These are phyloP conservation scores for Maudiozyma serrabonitensis DNA, from an alignment of 805 yeast species.

Conservation along the genomic window DNA sequence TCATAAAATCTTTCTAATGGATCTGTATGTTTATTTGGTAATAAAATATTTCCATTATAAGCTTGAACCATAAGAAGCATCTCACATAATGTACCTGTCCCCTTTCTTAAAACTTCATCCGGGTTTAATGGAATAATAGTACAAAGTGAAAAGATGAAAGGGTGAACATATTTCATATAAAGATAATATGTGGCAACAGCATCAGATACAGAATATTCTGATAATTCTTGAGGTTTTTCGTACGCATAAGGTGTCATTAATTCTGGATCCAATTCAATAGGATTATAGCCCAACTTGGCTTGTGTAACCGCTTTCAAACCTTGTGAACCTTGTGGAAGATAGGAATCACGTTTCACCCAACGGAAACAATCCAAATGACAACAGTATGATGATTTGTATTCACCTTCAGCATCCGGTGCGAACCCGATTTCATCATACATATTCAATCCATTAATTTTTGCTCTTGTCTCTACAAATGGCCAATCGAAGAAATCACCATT, in stretches of 20 bases:
- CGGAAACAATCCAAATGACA: conserved; percentile 95
- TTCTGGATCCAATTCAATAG: conserved; percentile 94
- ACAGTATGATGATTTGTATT: conserved; percentile 85
- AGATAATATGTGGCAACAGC: conserved; percentile 97
- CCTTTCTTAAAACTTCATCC: conserved; percentile 90
- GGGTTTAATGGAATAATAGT: conserved; percentile 94
- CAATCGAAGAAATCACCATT: conserved; percentile 99
- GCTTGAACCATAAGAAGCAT: conserved; percentile 97
- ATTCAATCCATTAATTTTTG: conserved; percentile 71
- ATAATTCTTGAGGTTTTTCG: conserved; percentile 81
- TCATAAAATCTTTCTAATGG: conserved; percentile 92
- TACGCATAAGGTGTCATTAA: conserved; percentile 96
- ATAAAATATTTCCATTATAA: conserved; percentile 58
- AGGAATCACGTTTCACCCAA: conserved; percentile 97
- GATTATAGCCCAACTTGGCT: conserved; percentile 90
- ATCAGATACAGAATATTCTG: conserved; percentile 97
- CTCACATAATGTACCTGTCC: conserved; percentile 97
- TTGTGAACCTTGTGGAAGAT: conserved; percentile 96
- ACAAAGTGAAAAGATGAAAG: conserved; percentile 90
- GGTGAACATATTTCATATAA: conserved; percentile 94
- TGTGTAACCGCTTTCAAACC: conserved; percentile 97
- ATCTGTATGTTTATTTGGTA: conserved; percentile 91
- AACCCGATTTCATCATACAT: conserved; percentile 94
- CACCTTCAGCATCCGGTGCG: conserved; percentile 79
- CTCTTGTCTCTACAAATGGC: conserved; percentile 93